phyloP scores from a whole-genome alignment of 441 rosid species.

The Bruguiera hainesii region DNA sequence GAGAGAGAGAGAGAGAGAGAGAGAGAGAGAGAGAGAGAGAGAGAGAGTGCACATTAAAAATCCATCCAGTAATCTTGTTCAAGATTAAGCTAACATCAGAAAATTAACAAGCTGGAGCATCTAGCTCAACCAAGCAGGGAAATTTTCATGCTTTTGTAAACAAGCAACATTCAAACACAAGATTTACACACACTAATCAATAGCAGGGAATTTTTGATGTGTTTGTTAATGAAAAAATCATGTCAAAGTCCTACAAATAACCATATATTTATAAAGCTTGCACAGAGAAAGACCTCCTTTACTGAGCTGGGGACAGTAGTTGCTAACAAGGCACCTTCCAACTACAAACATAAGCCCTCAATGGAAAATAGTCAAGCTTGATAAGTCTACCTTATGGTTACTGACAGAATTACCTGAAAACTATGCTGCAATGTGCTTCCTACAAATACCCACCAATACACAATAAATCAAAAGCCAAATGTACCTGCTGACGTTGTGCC shows the following conservation, averaged over 20 bases:
- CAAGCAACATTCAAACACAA: neutral
- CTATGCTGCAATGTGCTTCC: neutral
- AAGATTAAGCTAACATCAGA: neutral
- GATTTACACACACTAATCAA: neutral
- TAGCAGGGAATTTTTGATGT: too few relatives aligned
- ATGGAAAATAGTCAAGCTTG: neutral
- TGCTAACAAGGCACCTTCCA: neutral
- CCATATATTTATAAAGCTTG: neutral
- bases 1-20: too few relatives aligned
- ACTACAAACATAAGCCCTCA: too few relatives aligned
- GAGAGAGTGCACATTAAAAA: neutral
- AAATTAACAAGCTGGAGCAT: slow-evolving; percentile 1
- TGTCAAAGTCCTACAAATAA: neutral
- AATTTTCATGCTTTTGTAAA: neutral
- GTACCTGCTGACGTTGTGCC: slow-evolving; percentile 84
- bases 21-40: too few relatives aligned
- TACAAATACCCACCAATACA: neutral
- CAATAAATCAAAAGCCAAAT: neutral
- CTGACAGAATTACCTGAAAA: neutral
- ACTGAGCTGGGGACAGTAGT: neutral
- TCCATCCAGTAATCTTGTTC: neutral
- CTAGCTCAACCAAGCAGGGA: neutral
- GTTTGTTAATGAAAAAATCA: too few relatives aligned
- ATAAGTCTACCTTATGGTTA: neutral
- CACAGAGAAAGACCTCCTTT: neutral